These are phyloP conservation scores for Basipetospora chlamydospora DNA, from an alignment of 2,329 filamentous ascomycete species.

Conservation along the genomic window DNA sequence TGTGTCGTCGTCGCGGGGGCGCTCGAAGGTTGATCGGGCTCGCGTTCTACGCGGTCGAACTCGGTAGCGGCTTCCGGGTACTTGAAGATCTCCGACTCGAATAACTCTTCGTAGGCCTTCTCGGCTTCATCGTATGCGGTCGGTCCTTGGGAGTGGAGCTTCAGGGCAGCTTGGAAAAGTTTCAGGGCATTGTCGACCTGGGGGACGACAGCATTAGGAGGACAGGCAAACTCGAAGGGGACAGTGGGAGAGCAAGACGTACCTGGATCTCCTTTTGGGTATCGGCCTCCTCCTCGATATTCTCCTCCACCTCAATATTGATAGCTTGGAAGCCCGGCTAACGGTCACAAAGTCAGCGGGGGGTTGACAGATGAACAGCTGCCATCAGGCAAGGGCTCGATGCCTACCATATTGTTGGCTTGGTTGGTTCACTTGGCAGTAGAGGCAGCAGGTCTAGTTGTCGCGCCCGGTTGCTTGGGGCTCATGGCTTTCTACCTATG, in stretches of 20 bases:
- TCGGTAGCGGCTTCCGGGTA: constrained; percentile 80
- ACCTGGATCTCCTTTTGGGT: constrained; percentile 87
- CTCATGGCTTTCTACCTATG: no score
- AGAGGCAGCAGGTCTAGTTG: constrained; percentile 5
- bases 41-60: constrained; percentile 55
- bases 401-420: constrained; percentile 1
- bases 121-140: constrained; percentile 60
- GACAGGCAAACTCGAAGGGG: neutral
- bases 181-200: constrained; percentile 91
- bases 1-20: neutral
- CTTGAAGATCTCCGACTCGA: constrained; percentile 85
- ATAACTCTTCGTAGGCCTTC: constrained; percentile 70
- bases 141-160: constrained; percentile 78
- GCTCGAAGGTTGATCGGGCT: constrained; percentile 24
- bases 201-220: neutral
- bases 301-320: constrained; percentile 88
- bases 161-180: constrained; percentile 80
- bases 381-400: neutral
- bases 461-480: neutral
- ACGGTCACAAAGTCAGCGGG: constrained; percentile 8
- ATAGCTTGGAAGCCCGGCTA: constrained; percentile 67
- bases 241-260: constrained; percentile 7
- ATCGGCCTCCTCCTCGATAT: constrained; percentile 80
- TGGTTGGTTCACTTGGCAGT: neutral
- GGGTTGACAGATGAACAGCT: no score